Conservation (phyloP, 352 stramenopile genomes). For the Phytophthora uliginosa region DNA sequence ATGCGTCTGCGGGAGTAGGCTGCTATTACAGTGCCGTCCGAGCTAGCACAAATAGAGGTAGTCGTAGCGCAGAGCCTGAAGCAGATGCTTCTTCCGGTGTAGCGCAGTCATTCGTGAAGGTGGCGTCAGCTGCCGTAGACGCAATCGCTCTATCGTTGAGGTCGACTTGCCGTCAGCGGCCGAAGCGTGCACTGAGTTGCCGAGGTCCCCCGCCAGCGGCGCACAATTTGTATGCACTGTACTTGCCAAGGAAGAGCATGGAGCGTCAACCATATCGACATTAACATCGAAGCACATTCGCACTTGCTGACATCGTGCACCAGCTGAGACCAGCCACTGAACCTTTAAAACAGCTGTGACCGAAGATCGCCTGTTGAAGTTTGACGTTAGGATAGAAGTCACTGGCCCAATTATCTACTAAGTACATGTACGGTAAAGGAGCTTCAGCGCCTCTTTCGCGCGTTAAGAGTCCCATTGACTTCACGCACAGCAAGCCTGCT, state of each 20-base stretch:
- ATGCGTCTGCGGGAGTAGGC: neutral
- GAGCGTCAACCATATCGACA: slow-evolving; percentile 42
- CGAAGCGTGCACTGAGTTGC: slow-evolving; percentile 29
- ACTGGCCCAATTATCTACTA: neutral
- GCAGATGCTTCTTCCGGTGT: slow-evolving; percentile 28
- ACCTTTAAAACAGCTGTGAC: slow-evolving; percentile 1
- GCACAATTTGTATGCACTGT: slow-evolving; percentile 25
- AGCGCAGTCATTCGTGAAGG: slow-evolving; percentile 29
- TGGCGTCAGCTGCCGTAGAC: slow-evolving; percentile 21
- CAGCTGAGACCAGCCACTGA: slow-evolving; percentile 11
- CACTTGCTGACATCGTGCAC: slow-evolving; percentile 7
- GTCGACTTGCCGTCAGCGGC: slow-evolving; percentile 11
- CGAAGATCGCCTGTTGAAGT: slow-evolving; percentile 2
- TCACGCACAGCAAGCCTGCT: too few species aligned
- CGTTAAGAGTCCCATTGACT: too few species aligned
- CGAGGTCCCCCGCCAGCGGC: slow-evolving; percentile 5
- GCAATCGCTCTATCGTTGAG: slow-evolving; percentile 11
- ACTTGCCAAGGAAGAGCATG: slow-evolving; percentile 42
- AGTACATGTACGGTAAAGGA: neutral
- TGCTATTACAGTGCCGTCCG: neutral
- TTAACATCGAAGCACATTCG: slow-evolving; percentile 29
- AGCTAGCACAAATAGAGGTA: slow-evolving; percentile 1
- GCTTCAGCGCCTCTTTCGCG: too few species aligned
- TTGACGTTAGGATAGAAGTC: neutral
- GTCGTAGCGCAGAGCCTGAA: slow-evolving; percentile 11